Percentiles rank a stretch among this genome's conserved stretches.
Conservation (phyloP, 257 asterid species). For the Solanum phureja region DNA sequence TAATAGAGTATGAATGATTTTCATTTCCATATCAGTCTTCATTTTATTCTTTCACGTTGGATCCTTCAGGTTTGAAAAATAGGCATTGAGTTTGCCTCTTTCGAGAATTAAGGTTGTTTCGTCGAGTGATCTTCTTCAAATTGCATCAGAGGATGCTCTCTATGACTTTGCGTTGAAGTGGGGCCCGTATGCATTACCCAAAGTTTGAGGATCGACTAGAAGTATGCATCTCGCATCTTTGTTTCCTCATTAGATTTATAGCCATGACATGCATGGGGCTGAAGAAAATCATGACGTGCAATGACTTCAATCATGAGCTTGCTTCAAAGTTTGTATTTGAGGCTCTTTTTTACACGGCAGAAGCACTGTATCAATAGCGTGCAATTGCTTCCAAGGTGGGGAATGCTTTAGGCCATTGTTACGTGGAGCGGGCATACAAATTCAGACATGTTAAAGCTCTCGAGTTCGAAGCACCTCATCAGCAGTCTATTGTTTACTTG, state of each 20-base stretch:
- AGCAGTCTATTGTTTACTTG: constrained; percentile 57
- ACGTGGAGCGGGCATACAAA: constrained; percentile 63
- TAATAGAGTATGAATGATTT: neutral
- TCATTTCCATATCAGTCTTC: neutral
- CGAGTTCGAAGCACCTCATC: constrained; percentile 53
- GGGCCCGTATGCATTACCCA: constrained; percentile 65
- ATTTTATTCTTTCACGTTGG: neutral
- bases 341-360: constrained; percentile 62
- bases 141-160: constrained; percentile 71
- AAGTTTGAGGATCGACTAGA: constrained; percentile 54
- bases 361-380: constrained; percentile 55
- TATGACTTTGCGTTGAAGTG: constrained; percentile 57
- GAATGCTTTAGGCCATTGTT: constrained; percentile 23
- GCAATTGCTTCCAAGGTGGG: constrained; percentile 33
- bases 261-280: constrained; percentile 72
- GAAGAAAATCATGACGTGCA: constrained; percentile 50
- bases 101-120: constrained; percentile 70
- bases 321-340: constrained; percentile 60
- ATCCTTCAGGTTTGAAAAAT: constrained; percentile 48
- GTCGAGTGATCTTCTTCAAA: constrained; percentile 63
- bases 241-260: constrained; percentile 63
- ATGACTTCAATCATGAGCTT: constrained; percentile 45
- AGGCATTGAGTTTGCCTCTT: constrained; percentile 64
- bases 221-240: constrained; percentile 42
- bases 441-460: constrained; percentile 66